phyloP scores from a whole-genome alignment of 1,284 basidiomycete genomes.

The Calocybe gambosa region DNA sequence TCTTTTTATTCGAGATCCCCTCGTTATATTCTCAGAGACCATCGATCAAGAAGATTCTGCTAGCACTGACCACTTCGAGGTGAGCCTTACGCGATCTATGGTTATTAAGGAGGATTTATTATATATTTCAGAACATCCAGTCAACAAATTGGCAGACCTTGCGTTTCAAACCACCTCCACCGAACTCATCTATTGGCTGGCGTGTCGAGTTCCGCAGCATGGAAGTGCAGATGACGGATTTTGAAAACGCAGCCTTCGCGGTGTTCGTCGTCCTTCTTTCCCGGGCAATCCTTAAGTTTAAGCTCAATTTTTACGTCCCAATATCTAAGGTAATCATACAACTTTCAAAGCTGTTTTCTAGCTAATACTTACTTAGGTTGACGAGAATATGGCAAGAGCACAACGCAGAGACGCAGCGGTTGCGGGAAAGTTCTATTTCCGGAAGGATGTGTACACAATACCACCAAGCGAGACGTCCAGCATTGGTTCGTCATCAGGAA shows the following conservation, averaged over 20 bases:
- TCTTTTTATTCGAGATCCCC: slow-evolving; percentile 95
- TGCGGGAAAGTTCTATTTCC: slow-evolving; percentile 82
- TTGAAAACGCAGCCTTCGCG: slow-evolving; percentile 96
- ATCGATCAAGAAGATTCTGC: slow-evolving; percentile 86
- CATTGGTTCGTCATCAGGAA: slow-evolving; percentile 45
- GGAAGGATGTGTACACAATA: slow-evolving; percentile 78
- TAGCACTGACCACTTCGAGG: slow-evolving; percentile 96
- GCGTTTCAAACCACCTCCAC: slow-evolving; percentile 96
- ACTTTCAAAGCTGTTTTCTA: no score
- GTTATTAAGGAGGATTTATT: slow-evolving; percentile 6
- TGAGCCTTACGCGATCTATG: slow-evolving; percentile 23
- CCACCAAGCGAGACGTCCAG: slow-evolving; percentile 39
- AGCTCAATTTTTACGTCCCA: slow-evolving; percentile 94
- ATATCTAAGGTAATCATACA: slow-evolving; percentile 75
- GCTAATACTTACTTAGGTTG: slow-evolving; percentile 56
- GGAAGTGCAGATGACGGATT: slow-evolving; percentile 99
- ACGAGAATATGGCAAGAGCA: slow-evolving; percentile 93
- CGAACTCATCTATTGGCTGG: slow-evolving; percentile 92
- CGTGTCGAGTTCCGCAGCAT: slow-evolving; percentile 97
- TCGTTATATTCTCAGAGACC: slow-evolving; percentile 93
- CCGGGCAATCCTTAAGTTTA: slow-evolving; percentile 86
- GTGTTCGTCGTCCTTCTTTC: slow-evolving; percentile 94
- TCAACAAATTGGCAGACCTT: slow-evolving; percentile 99
- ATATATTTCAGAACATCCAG: slow-evolving; percentile 76
- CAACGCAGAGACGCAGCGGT: slow-evolving; percentile 80